Evolutionary conservation across 208 protist genomes (phyloP).

Genomic region (Trypanosoma mega): DNA sequence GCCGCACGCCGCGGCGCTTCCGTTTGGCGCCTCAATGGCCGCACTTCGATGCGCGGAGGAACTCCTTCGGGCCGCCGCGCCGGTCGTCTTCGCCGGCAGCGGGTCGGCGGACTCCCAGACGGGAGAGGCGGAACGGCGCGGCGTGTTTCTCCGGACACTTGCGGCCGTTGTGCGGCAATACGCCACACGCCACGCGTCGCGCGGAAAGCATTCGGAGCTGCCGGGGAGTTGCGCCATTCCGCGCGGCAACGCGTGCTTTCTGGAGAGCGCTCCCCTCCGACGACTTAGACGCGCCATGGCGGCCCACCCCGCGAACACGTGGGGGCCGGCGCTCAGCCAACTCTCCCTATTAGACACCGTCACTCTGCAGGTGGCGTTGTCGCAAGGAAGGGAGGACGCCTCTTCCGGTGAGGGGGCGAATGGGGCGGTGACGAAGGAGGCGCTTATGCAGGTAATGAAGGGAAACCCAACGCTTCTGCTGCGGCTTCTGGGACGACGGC

Average conservation of each 20-base stretch:
- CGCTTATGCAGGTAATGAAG: conserved; percentile 53
- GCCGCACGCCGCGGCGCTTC: conserved; percentile 24
- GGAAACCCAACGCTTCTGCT: conserved; percentile 38
- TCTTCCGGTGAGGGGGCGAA: too few relatives aligned
- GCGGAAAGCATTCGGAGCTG: conserved; percentile 41
- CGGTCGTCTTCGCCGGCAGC: conserved; percentile 37
- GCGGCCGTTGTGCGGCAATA: conserved; percentile 44
- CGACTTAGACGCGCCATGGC: conserved; percentile 45
- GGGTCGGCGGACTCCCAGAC: conserved; percentile 14
- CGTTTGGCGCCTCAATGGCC: conserved; percentile 29
- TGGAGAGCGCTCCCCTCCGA: conserved; percentile 35
- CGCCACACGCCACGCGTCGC: conserved; percentile 41
- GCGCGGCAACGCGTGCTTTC: conserved; percentile 40
- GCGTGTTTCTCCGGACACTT: conserved; percentile 48
- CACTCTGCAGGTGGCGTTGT: conserved; percentile 33
- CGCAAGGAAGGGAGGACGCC: neutral
- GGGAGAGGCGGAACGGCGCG: conserved; percentile 33
- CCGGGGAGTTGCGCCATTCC: neutral
- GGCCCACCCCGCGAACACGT: neutral
- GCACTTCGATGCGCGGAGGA: conserved; percentile 65
- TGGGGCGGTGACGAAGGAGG: conserved; percentile 44
- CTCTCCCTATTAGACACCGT: conserved; percentile 41
- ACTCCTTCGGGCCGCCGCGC: conserved; percentile 50
- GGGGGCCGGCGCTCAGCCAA: conserved; percentile 17
- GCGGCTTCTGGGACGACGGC: conserved; percentile 40